phyloP scores from a whole-genome alignment of 2,329 filamentous ascomycete species.

The Cladosporium velox region DNA sequence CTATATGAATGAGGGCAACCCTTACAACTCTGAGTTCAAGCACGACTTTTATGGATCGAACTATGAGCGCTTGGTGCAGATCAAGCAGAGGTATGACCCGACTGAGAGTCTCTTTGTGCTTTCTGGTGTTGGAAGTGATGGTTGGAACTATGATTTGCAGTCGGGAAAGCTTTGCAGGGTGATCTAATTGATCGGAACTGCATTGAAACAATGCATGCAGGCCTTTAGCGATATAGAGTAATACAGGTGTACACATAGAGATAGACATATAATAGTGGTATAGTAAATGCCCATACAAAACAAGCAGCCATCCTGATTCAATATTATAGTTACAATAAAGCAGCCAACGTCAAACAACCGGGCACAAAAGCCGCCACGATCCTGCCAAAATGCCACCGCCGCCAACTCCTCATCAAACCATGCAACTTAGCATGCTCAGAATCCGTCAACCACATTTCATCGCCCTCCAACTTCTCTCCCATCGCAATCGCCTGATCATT shows the following conservation, averaged over 20 bases:
- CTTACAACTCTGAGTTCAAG: slow-evolving; percentile 35
- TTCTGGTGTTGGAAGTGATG: slow-evolving; percentile 18
- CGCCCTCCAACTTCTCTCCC: slow-evolving; percentile 1
- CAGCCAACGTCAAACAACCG: slow-evolving; percentile 4
- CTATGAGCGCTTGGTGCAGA: slow-evolving; percentile 32
- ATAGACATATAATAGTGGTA: not conserved
- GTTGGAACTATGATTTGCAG: slow-evolving; percentile 28
- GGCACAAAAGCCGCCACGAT: not conserved
- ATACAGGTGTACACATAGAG: not conserved
- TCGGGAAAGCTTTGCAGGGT: slow-evolving; percentile 28
- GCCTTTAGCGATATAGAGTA: too few species aligned
- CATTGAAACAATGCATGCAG: not conserved
- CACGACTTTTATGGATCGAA: slow-evolving; percentile 37
- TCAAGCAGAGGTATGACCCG: slow-evolving; percentile 39
- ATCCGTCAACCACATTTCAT: not conserved
- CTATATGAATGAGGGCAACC: slow-evolving; percentile 51
- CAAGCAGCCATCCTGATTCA: not conserved
- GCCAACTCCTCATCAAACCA: slow-evolving; percentile 5
- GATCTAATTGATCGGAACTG: not conserved
- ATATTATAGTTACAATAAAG: not conserved
- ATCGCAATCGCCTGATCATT: slow-evolving; percentile 21
- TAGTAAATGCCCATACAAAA: not conserved
- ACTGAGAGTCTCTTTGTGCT: slow-evolving; percentile 29
- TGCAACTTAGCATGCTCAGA: slow-evolving; percentile 1
- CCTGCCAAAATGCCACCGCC: slow-evolving; percentile 6